A percentile compares a stretch with the other conserved stretches of the same genome.
These are phyloP conservation scores for Talinum fruticosum DNA, from an alignment of 148 eudicot genomes.

Conservation along the genomic window DNA sequence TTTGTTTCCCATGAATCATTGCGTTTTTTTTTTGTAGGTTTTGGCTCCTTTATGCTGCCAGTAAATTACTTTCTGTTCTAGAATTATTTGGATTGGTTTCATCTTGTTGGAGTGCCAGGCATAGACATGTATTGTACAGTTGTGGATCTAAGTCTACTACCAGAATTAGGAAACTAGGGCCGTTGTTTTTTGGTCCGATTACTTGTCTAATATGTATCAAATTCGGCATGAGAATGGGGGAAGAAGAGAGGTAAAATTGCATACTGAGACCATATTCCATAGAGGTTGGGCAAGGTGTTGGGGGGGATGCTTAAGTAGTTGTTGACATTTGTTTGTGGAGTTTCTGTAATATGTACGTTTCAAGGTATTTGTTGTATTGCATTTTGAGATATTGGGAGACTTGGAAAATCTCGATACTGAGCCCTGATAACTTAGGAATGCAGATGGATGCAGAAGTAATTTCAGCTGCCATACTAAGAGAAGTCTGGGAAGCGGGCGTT, in stretches of 20 bases:
- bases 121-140: not conserved
- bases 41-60: not conserved
- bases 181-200: not conserved
- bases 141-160: not conserved
- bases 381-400: not conserved
- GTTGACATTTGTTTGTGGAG: not conserved
- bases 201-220: not conserved
- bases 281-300: not conserved
- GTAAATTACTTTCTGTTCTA: not conserved
- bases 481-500: constrained; percentile 73
- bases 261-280: not conserved
- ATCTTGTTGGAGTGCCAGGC: not conserved
- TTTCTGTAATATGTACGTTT: not conserved
- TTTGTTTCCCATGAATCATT: not conserved
- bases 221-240: not conserved
- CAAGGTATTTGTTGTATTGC: not conserved
- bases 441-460: constrained; percentile 99
- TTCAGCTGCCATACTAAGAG: constrained; percentile 83
- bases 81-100: not conserved
- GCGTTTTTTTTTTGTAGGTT: too few relatives aligned
- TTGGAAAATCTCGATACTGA: constrained; percentile 7
- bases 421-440: constrained; percentile 18
- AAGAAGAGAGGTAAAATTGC: not conserved
- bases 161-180: not conserved
- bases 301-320: not conserved